phyloP scores from a whole-genome alignment of 495 filamentous ascomycete genomes.

The Mycothermus thermophilus region DNA sequence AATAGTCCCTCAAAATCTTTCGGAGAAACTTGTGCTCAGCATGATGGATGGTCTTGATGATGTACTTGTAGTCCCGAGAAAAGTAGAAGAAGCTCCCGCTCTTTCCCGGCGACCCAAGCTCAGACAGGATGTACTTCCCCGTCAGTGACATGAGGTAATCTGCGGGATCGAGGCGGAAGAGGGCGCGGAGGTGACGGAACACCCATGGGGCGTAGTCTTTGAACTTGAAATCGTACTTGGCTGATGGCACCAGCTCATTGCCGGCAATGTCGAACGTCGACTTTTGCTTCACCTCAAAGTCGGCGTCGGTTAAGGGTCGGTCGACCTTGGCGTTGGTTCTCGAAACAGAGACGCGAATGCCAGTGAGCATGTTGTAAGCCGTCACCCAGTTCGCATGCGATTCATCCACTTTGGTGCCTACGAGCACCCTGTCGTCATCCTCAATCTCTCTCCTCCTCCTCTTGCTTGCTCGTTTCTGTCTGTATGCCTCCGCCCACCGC shows the following conservation, averaged over 20 bases:
- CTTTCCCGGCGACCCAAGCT: constrained; percentile 93
- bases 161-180: constrained; percentile 85
- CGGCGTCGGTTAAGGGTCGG: constrained; percentile 68
- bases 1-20: constrained; percentile 86
- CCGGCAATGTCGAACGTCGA: constrained; percentile 98
- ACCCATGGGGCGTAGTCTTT: constrained; percentile 99
- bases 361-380: constrained; percentile 98
- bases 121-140: constrained; percentile 96
- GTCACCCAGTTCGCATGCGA: constrained; percentile 96
- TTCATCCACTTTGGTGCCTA: constrained; percentile 97
- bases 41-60: constrained; percentile 99
- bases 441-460: constrained; percentile 72
- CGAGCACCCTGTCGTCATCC: constrained; percentile 83
- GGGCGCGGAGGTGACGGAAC: constrained; percentile 80
- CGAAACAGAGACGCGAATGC: constrained; percentile 93
- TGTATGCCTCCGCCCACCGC: constrained; percentile 83
- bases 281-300: constrained; percentile 88
- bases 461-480: constrained; percentile 76
- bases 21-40: constrained; percentile 89
- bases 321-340: constrained; percentile 95
- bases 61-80: constrained; percentile 98
- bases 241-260: constrained; percentile 91
- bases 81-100: constrained; percentile 99
- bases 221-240: constrained; percentile 99
- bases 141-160: constrained; percentile 98